Percentiles rank a stretch among this genome's conserved stretches.
Evolutionary conservation across 2,329 filamentous ascomycete species (phyloP).

Genomic region (Alternaria viburni): DNA sequence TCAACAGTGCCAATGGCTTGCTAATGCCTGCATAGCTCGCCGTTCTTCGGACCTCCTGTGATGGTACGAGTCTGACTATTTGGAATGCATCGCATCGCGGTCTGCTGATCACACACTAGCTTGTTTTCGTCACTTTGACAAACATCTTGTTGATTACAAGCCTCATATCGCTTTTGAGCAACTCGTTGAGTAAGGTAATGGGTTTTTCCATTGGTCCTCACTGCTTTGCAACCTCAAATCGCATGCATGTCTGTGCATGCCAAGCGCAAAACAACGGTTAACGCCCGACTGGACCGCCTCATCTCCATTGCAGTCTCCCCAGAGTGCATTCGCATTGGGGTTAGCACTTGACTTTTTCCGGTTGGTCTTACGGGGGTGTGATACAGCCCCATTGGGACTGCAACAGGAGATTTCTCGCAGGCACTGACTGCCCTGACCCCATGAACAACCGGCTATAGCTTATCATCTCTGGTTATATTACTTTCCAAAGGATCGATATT

Average conservation of each 20-base stretch:
- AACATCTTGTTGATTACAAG: conserved; percentile 81
- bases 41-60: conserved; percentile 58
- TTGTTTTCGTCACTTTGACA: conserved; percentile 78
- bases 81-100: conserved; percentile 13
- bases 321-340: background rate
- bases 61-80: conserved; percentile 55
- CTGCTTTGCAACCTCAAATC: conserved; percentile 8
- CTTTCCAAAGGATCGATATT: conserved; percentile 44
- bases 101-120: conserved; percentile 48
- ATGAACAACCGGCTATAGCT: background rate
- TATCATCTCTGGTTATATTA: background rate
- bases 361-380: background rate
- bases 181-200: conserved; percentile 69
- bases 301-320: conserved; percentile 18
- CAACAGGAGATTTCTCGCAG: background rate
- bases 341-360: conserved; percentile 1
- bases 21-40: conserved; percentile 50
- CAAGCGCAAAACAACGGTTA: conserved; percentile 21
- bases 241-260: conserved; percentile 24
- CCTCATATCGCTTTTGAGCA: conserved; percentile 78
- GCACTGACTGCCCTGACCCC: background rate
- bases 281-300: conserved; percentile 27
- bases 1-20: background rate
- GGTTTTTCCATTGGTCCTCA: conserved; percentile 25
- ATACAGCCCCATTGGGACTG: conserved; percentile 7